Evolutionary conservation across 441 rosid genomes (phyloP).

Genomic region (Syzygium malaccense): DNA sequence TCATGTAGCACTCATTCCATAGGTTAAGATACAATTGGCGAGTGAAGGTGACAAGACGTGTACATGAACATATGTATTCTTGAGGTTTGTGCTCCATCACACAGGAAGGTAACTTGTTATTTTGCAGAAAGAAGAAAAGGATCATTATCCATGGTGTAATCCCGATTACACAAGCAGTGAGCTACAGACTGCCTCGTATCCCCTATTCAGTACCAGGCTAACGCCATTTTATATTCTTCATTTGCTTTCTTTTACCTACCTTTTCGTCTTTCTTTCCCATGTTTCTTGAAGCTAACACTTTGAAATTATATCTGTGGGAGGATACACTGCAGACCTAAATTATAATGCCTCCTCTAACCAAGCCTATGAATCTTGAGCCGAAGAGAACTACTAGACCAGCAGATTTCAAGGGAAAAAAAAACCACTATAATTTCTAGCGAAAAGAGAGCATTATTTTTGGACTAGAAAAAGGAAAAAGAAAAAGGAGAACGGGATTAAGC

Average conservation of each 20-base stretch:
- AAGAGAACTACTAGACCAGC: not conserved
- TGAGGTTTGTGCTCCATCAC: no score
- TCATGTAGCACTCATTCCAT: not conserved
- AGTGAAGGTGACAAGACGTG: no score
- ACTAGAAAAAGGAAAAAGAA: not conserved
- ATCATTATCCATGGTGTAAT: not conserved
- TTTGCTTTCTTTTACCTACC: not conserved
- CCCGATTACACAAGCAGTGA: not conserved
- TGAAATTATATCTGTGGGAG: not conserved
- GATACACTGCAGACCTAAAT: not conserved
- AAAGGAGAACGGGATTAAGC: not conserved
- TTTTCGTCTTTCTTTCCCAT: not conserved
- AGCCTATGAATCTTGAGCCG: not conserved
- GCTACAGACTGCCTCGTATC: not conserved
- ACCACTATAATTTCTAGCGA: not conserved
- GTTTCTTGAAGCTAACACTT: not conserved
- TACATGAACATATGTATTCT: not conserved
- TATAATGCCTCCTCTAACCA: not conserved
- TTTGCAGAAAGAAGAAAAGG: not conserved
- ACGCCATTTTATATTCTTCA: not conserved
- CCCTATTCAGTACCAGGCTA: not conserved
- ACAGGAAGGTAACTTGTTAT: not conserved
- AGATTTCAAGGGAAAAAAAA: not conserved
- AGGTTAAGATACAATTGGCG: not conserved
- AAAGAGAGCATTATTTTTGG: not conserved